Conservation (phyloP, 805 yeast species). For the Wickerhamomyces kurtzmanii region DNA sequence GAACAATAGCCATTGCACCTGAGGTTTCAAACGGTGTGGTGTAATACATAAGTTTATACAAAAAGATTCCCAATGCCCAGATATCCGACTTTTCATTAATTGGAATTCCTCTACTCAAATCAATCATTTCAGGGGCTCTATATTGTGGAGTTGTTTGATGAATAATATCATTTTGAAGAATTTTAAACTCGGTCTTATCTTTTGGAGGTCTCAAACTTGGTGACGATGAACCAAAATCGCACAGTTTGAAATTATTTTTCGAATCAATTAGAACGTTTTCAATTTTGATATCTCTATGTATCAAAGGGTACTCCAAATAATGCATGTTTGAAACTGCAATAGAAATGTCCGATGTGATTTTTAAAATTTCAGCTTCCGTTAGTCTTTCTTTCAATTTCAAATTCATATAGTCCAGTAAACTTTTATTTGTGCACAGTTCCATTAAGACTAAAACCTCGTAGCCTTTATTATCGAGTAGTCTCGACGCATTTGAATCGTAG, state of each 20-base stretch:
- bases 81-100: conserved; percentile 90
- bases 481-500: conserved; percentile 69
- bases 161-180: conserved; percentile 75
- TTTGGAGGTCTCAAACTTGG: conserved; percentile 66
- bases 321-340: conserved; percentile 85
- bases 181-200: conserved; percentile 61
- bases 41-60: conserved; percentile 84
- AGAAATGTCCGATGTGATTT: conserved; percentile 75
- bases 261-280: conserved; percentile 84
- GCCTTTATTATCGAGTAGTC: conserved; percentile 32
- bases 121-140: conserved; percentile 94
- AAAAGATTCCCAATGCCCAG: conserved; percentile 93
- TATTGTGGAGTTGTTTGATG: conserved; percentile 95
- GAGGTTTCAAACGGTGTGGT: conserved; percentile 88
- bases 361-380: conserved; percentile 64
- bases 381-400: conserved; percentile 71
- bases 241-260: conserved; percentile 61
- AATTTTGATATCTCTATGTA: conserved; percentile 90
- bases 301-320: conserved; percentile 48
- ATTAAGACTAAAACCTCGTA: conserved; percentile 87
- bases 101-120: conserved; percentile 70
- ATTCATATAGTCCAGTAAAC: conserved; percentile 88
- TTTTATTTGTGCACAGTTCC: conserved; percentile 87
- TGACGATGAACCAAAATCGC: conserved; percentile 91
- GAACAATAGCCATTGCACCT: conserved; percentile 79